Evolutionary conservation across 352 stramenopile species (phyloP).

Genomic region (Plasmopara halstedii): DNA sequence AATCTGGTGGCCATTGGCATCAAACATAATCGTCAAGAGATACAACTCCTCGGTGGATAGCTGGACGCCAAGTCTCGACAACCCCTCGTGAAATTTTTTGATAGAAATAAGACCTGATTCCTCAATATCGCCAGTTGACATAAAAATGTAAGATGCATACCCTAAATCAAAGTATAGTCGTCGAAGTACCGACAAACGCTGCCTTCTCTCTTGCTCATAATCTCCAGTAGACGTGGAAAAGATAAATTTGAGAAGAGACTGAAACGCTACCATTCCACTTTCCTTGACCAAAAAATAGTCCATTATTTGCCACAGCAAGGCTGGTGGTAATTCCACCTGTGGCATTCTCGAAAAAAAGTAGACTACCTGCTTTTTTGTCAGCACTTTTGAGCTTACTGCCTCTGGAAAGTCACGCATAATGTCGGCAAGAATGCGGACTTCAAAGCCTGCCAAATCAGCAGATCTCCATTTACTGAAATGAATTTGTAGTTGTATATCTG

Average conservation of each 20-base stretch:
- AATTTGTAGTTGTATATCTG: constrained; percentile 29
- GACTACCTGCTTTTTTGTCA: constrained; percentile 44
- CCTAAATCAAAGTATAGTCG: constrained; percentile 23
- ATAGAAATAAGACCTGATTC: constrained; percentile 31
- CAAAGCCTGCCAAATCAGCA: constrained; percentile 30
- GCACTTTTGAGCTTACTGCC: constrained; percentile 14
- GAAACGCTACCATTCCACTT: constrained; percentile 29
- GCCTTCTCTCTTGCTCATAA: constrained; percentile 18
- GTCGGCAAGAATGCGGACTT: constrained; percentile 25
- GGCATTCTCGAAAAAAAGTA: constrained; percentile 45
- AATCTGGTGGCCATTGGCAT: constrained; percentile 38
- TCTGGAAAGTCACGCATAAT: constrained; percentile 34
- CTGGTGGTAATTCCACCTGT: constrained; percentile 32
- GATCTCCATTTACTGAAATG: constrained; percentile 33
- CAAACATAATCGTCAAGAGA: constrained; percentile 42
- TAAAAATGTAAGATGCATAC: constrained; percentile 31
- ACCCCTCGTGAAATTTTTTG: constrained; percentile 32
- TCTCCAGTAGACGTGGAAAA: constrained; percentile 31
- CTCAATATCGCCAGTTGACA: constrained; percentile 41
- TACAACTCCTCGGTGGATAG: constrained; percentile 33
- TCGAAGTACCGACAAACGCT: constrained; percentile 20
- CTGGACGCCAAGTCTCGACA: constrained; percentile 29
- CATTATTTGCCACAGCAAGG: constrained; percentile 32
- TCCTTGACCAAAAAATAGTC: constrained; percentile 32
- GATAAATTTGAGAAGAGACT: constrained; percentile 39